A percentile compares a stretch with the other conserved stretches of the same genome.
These are phyloP conservation scores for Pythium folliculosum DNA, from an alignment of 352 stramenopile species.

Conservation along the genomic window DNA sequence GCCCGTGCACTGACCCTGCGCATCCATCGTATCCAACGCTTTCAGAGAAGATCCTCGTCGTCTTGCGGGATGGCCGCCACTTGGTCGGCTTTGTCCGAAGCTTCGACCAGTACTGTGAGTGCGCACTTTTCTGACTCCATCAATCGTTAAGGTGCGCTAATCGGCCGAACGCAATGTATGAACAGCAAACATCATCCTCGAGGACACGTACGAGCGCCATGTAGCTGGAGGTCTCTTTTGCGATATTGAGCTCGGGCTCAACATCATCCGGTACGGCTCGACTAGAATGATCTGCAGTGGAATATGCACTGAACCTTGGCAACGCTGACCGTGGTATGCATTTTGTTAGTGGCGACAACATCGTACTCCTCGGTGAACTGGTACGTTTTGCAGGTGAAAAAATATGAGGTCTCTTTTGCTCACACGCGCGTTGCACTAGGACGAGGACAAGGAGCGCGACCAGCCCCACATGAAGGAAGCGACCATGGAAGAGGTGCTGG, in stretches of 20 bases:
- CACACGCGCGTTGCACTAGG: slow-evolving; percentile 32
- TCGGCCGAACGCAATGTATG: background rate
- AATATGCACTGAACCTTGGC: too few relatives aligned
- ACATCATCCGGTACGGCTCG: slow-evolving; percentile 88
- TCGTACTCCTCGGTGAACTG: slow-evolving; percentile 84
- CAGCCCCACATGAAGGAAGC: slow-evolving; percentile 83
- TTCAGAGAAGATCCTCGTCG: slow-evolving; percentile 88
- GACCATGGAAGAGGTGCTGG: slow-evolving; percentile 77
- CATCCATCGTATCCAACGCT: background rate
- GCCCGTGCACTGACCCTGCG: background rate
- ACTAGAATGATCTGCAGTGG: background rate
- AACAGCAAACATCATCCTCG: slow-evolving; percentile 95
- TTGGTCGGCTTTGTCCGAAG: slow-evolving; percentile 91
- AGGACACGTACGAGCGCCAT: slow-evolving; percentile 94
- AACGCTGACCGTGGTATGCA: background rate
- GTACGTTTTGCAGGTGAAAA: slow-evolving; percentile 45
- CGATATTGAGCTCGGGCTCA: slow-evolving; percentile 95
- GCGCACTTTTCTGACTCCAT: background rate
- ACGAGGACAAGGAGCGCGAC: slow-evolving; percentile 80
- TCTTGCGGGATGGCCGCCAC: slow-evolving; percentile 95
- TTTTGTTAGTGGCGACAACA: slow-evolving; percentile 89
- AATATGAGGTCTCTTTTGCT: background rate
- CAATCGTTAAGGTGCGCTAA: background rate
- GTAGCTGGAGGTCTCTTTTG: slow-evolving; percentile 90
- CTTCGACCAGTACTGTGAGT: slow-evolving; percentile 88